Conservation (phyloP, 768 basidiomycete species). For the Postia placenta region DNA sequence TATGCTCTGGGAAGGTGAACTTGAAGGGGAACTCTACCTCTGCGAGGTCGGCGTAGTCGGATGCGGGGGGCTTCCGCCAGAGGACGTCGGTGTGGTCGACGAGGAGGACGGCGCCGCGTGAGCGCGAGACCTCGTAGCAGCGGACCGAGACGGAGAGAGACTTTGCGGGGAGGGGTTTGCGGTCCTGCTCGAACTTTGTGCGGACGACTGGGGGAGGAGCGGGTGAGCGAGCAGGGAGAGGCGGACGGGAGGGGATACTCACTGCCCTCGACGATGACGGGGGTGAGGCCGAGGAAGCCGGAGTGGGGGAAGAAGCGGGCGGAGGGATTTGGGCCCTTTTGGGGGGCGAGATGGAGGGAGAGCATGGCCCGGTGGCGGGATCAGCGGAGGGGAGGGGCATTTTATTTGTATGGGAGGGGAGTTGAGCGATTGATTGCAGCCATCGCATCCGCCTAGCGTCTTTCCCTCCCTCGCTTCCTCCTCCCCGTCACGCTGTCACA, state of each 20-base stretch:
- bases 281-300: constrained; percentile 79
- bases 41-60: constrained; percentile 54
- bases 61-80: constrained; percentile 59
- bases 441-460: not conserved
- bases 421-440: constrained; percentile 5
- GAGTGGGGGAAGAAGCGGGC: constrained; percentile 67
- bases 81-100: constrained; percentile 62
- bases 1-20: constrained; percentile 56
- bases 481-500: constrained; percentile 2
- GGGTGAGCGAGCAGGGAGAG: not conserved
- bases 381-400: constrained; percentile 28
- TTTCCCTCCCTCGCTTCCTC: not conserved
- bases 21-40: constrained; percentile 68
- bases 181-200: constrained; percentile 65
- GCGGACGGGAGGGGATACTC: constrained; percentile 20
- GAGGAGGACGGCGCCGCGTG: constrained; percentile 46
- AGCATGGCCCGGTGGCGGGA: constrained; percentile 45
- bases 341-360: constrained; percentile 57
- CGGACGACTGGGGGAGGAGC: constrained; percentile 47
- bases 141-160: constrained; percentile 69
- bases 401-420: constrained; percentile 6
- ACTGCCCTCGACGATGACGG: constrained; percentile 75
- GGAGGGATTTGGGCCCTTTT: constrained; percentile 60
- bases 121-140: constrained; percentile 72
- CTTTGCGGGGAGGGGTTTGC: constrained; percentile 58